Evolutionary conservation across 257 asterid species (phyloP), one percentile per base, ranked within the genome.

Genomic region (Solanum rostratum): DNA sequence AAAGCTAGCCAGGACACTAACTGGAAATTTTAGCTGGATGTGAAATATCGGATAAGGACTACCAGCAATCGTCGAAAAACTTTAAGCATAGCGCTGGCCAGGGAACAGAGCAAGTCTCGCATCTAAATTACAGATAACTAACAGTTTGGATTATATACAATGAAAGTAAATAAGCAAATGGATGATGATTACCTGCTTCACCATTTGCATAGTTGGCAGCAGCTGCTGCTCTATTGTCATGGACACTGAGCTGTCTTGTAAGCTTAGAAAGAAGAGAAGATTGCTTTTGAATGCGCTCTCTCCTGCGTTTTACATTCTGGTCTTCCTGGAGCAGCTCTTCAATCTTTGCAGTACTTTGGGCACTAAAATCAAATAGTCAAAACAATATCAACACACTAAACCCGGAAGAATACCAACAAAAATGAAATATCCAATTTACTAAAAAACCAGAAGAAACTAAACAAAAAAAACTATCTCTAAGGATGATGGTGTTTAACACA

Each of bases 271-370:
- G 97, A 84, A 95, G 91, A 83, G 95, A 88, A 10, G 97, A 95
- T 84, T 95, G 97, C 86, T 93, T 95, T 86, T 92, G 97, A 85
- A 27, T 71, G 60, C 95, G 95, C 73, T 95, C 97, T 88, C 98
- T 92, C 89, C 89, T 92, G 84, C 93, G 88, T 85, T 93, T 95
- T 39, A 91, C 95, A 80, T 93, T 95, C 84, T 91, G 95, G 89
- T 95, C 98, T 90, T 95, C 98, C 90, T 85, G 91, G 69, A 95
- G 96, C 86, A 95, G 93, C 89, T 95, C 98, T 88, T 95, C 98
- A 84, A 95, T 91, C 90, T 87, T 92, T 71, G 92, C 90, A 43
- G 89, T 88, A 88, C 97, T 95, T 91, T 90, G 94, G 84, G 91
- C 88, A 88, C 98, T 95, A 86, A 68, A 65, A 84, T 53, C 82